Evolutionary conservation across 75 land plant species (phyloP), one percentile per base, ranked within the genome.

Genomic region (Gnetum montanum): DNA sequence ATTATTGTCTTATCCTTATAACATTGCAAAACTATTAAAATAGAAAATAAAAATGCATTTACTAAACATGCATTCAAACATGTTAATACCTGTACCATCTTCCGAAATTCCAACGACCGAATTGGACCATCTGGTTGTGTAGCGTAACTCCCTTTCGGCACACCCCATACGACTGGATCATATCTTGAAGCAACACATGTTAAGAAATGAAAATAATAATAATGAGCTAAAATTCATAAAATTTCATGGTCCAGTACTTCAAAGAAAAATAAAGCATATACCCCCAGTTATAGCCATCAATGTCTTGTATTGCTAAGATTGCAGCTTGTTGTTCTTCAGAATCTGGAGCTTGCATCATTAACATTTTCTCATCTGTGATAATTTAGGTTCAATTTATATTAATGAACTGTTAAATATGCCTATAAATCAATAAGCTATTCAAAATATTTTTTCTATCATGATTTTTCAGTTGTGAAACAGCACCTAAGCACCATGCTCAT

Each of bases 251-350:
- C 3, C 31, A 8, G 11, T 31, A 16, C 31, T 31, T 52, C 1
- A 4, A 52, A 30, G 22, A 25, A 31, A 24, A 33, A 23, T 52
- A 16, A 8, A 22, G 11, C 1, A 15, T 56, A 33, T 67, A 93
- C 98, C 98, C 98, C 98, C 95, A 93, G 61, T 93, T 93, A 62
- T 73, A 93, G 10, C 70, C 90, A 85, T 93, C 98, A 41, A 72
- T 72, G 35, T 93, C 71, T 60, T 88, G 77, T 38, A 88, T 80
- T 8, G 76, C 73, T 3, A 74, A 72, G 33, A 93, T 68, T 62
- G 60, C 71, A 49, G 76, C 81, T 67, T 93, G 98, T 69, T 93
- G 98, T 53, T 82, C 72, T 46, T 70, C 83, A 46, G 90, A 88
- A 70, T 88, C 84, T 23, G 95, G 75, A 20, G 98, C 71, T 11